Evolutionary conservation across 164 flowering plant species (phyloP), one percentile per base, ranked within the genome.

Genomic region (Nelumbo lutea): DNA sequence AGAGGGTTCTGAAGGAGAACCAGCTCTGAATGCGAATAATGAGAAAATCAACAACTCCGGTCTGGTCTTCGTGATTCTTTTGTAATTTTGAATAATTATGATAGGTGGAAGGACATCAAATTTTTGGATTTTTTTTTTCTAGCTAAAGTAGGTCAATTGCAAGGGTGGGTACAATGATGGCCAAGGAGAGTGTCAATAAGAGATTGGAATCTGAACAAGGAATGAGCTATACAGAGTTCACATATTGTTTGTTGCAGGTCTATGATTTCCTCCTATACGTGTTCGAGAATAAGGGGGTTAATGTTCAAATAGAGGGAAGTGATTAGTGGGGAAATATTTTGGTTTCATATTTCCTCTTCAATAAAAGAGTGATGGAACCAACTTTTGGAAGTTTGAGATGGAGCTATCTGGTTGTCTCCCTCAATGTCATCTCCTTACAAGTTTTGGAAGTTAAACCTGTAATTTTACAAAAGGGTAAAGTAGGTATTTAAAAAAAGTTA

Each of bases 311-410:
- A 53, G 97, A 95, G 4, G 97, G 97, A 2, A 86, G 93, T 70
- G 95, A 91, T 74, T 91, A 85, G 89, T 67, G 71, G 93, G 59
- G 84, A 83, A 47, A 83, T 85, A 27, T 27, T 27, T 27, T 27
- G 27, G 27, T 27, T 27, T 27, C 27, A 27, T 27, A 27, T 27
- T 72, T 70, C 83, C 38, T 85, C 87, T 91, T 47, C 78, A 89
- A 6, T 76, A 89, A 78, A 91, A 91, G 81, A 84, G 85, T 66
- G 97, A 89, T 71, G 93, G 97, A 2, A 84, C 93, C 40, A 89
- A 91, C 59, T 91, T 91, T 74, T 91, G 97, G 4, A 91, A 91
- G 70, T 89, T 93, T 0, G 95, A 89, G 91, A 84, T 5, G 97
- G 95, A 40, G 97, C 97, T 0, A 76, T 91, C 44, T 91, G 95